Conservation (phyloP, 257 asterid genomes). For the Salvia rosmarinus region DNA sequence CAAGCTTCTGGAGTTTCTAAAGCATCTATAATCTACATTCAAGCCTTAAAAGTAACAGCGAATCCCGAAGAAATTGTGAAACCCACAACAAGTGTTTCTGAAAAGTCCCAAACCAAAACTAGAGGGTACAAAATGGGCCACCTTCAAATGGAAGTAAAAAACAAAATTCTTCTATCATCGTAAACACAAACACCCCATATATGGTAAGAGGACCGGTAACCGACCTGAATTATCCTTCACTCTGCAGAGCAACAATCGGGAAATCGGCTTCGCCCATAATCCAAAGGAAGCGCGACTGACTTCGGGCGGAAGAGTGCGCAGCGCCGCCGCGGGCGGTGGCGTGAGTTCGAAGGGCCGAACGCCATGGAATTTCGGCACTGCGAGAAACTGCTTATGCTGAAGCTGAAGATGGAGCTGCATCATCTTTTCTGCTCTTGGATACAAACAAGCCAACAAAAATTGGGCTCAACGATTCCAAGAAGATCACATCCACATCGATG, state of each 20-base stretch:
- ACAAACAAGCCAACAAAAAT: neutral
- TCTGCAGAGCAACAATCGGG: slow-evolving; percentile 41
- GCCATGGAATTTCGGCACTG: slow-evolving; percentile 36
- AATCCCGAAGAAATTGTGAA: neutral
- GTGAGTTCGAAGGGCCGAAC: slow-evolving; percentile 29
- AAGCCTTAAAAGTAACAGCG: neutral
- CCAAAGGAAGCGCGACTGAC: slow-evolving; percentile 23
- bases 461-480: neutral
- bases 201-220: slow-evolving; percentile 26
- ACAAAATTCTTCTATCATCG: no score
- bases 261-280: slow-evolving; percentile 28
- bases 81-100: slow-evolving; percentile 37
- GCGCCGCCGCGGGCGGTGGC: slow-evolving; percentile 34
- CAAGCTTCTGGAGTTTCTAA: neutral
- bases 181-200: neutral
- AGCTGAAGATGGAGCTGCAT: slow-evolving; percentile 48
- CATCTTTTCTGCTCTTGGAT: slow-evolving; percentile 29
- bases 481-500: slow-evolving; percentile 9
- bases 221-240: slow-evolving; percentile 48
- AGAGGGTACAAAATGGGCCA: neutral
- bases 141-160: no score
- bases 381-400: slow-evolving; percentile 37
- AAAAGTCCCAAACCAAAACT: slow-evolving; percentile 33
- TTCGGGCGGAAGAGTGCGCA: slow-evolving; percentile 27
- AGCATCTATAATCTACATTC: neutral